phyloP scores from a whole-genome alignment of 495 filamentous ascomycete genomes.

The Xylaria acuta region DNA sequence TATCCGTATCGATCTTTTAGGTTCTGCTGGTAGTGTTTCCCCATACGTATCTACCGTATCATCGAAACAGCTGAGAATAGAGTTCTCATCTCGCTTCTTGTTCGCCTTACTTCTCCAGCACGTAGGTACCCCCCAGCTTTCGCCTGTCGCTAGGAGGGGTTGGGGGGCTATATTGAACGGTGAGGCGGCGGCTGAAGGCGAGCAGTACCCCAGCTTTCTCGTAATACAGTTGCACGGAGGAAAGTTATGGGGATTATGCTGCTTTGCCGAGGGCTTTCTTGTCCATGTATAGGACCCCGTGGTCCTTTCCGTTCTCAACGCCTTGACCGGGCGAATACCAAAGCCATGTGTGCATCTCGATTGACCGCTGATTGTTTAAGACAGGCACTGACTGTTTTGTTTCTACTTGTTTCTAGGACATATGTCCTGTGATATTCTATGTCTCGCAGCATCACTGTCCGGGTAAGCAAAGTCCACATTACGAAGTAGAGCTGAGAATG shows the following conservation, averaged over 20 bases:
- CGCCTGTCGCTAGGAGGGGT: neutral
- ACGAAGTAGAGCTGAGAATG: slow-evolving; percentile 9
- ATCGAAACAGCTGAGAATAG: slow-evolving; percentile 12
- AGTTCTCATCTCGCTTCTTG: slow-evolving; percentile 22
- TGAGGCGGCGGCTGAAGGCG: slow-evolving; percentile 16
- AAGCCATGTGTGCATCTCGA: neutral
- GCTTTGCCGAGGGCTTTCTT: neutral
- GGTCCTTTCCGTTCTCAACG: neutral
- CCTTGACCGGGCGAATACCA: neutral
- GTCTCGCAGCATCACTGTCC: neutral
- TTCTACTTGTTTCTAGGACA: neutral
- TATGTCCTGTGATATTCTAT: neutral
- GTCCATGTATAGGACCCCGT: neutral
- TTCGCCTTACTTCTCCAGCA: slow-evolving; percentile 22
- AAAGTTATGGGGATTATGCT: slow-evolving; percentile 18
- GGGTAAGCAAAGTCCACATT: neutral
- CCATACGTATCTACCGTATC: neutral
- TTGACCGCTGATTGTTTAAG: neutral
- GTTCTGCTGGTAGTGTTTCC: neutral
- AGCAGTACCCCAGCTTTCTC: slow-evolving; percentile 21
- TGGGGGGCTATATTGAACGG: neutral
- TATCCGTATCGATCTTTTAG: neutral
- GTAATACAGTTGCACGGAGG: slow-evolving; percentile 1
- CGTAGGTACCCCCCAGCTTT: neutral
- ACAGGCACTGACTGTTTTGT: neutral